Evolutionary conservation across 257 asterid species (phyloP).

Genomic region (Paulownia fortunei): DNA sequence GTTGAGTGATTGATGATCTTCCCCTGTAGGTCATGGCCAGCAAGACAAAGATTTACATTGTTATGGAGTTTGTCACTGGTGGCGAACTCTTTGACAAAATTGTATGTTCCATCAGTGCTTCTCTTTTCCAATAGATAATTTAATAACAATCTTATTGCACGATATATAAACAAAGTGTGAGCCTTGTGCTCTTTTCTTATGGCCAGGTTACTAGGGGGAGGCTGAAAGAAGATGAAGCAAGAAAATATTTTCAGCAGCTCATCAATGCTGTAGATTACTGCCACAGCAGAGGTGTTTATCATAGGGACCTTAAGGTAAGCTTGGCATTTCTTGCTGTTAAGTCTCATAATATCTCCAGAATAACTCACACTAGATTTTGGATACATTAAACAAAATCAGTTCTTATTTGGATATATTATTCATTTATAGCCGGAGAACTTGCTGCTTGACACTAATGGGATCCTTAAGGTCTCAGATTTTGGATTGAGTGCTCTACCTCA

Average conservation of each 20-base stretch:
- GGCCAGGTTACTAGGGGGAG: slow-evolving; percentile 79
- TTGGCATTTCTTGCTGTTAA: background rate
- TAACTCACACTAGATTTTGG: background rate
- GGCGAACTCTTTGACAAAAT: slow-evolving; percentile 97
- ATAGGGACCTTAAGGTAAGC: slow-evolving; percentile 87
- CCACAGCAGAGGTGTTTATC: slow-evolving; percentile 95
- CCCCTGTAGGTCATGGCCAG: slow-evolving; percentile 96
- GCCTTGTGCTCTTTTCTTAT: slow-evolving; percentile 24
- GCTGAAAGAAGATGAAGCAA: slow-evolving; percentile 97
- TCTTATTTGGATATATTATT: slow-evolving; percentile 19
- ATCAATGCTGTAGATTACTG: slow-evolving; percentile 93
- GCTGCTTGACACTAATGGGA: slow-evolving; percentile 75
- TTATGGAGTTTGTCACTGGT: slow-evolving; percentile 92
- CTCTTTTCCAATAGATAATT: slow-evolving; percentile 14
- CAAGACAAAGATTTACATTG: slow-evolving; percentile 91
- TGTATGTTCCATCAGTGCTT: slow-evolving; percentile 47
- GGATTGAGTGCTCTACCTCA: slow-evolving; percentile 97
- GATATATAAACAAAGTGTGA: background rate
- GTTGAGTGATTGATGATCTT: slow-evolving; percentile 28
- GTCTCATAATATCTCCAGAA: background rate
- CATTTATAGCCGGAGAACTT: slow-evolving; percentile 83
- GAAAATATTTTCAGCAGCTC: slow-evolving; percentile 93
- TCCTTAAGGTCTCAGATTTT: slow-evolving; percentile 89
- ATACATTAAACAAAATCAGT: background rate
- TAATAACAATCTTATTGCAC: slow-evolving; percentile 5